A percentile compares a stretch with the other conserved stretches of the same genome.
Evolutionary conservation across 148 eudicot species (phyloP).

Genomic region (Vaccinium macrocarpon): DNA sequence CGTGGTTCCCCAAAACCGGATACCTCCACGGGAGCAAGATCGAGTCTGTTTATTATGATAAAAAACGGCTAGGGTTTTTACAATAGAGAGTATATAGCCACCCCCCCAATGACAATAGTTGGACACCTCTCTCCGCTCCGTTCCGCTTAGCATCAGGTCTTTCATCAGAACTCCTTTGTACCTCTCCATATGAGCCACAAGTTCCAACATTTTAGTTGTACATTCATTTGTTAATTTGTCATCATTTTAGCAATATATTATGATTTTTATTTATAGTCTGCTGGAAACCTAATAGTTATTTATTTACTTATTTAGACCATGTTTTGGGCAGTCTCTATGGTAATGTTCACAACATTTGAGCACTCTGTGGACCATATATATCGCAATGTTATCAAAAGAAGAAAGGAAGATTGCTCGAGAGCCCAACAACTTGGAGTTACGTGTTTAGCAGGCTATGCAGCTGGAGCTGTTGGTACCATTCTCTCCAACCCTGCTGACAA

Average conservation of each 20-base stretch:
- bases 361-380: conserved; percentile 75
- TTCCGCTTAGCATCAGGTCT: no score
- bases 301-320: conserved; percentile 11
- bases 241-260: not conserved
- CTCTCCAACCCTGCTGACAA: conserved; percentile 91
- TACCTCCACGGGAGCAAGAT: no score
- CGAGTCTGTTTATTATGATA: no score
- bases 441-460: conserved; percentile 81
- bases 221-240: not conserved
- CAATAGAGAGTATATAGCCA: no score
- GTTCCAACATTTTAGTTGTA: not conserved
- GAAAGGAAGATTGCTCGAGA: conserved; percentile 75
- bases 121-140: no score
- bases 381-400: conserved; percentile 43
- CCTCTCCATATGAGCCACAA: no score
- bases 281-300: not conserved
- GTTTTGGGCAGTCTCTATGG: conserved; percentile 73
- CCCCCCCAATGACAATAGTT: no score
- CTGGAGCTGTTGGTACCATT: conserved; percentile 88
- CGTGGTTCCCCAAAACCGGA: no score
- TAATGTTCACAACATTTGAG: conserved; percentile 97
- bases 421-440: conserved; percentile 89
- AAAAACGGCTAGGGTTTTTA: no score
- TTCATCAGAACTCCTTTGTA: no score
- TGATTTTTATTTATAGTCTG: not conserved